These are phyloP conservation scores for Aspergillus conjunctus DNA, from an alignment of 495 filamentous ascomycete species.

Conservation along the genomic window DNA sequence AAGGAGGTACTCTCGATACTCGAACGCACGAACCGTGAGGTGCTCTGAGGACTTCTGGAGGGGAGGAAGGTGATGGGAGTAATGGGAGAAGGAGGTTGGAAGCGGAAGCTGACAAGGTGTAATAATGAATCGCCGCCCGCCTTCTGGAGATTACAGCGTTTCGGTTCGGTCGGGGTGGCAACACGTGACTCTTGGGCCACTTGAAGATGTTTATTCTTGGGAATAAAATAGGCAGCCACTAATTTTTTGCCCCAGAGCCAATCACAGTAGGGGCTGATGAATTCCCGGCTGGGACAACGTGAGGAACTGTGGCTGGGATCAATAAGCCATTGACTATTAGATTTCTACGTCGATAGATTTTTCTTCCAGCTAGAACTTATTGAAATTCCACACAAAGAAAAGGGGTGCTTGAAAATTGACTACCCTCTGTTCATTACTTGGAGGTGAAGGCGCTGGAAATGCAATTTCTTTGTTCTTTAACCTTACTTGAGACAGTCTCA, in stretches of 20 bases:
- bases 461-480: background rate
- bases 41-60: background rate
- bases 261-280: conserved; percentile 12
- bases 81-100: conserved; percentile 26
- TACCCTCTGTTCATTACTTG: too few species aligned
- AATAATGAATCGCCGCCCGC: conserved; percentile 36
- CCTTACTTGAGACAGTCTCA: background rate
- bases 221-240: conserved; percentile 16
- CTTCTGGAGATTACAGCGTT: conserved; percentile 29
- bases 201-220: conserved; percentile 16
- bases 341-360: background rate
- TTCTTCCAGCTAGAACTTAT: background rate
- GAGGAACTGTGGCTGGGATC: conserved; percentile 6
- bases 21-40: background rate
- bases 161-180: conserved; percentile 33
- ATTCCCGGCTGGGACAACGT: conserved; percentile 5
- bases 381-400: background rate
- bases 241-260: conserved; percentile 11
- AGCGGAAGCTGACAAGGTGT: conserved; percentile 43
- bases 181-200: conserved; percentile 31
- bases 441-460: background rate
- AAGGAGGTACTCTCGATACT: background rate
- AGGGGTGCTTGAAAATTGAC: background rate
- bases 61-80: conserved; percentile 18
- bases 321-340: background rate